phyloP scores from a whole-genome alignment of 768 basidiomycete genomes.

The Daedaleopsis sinensis region DNA sequence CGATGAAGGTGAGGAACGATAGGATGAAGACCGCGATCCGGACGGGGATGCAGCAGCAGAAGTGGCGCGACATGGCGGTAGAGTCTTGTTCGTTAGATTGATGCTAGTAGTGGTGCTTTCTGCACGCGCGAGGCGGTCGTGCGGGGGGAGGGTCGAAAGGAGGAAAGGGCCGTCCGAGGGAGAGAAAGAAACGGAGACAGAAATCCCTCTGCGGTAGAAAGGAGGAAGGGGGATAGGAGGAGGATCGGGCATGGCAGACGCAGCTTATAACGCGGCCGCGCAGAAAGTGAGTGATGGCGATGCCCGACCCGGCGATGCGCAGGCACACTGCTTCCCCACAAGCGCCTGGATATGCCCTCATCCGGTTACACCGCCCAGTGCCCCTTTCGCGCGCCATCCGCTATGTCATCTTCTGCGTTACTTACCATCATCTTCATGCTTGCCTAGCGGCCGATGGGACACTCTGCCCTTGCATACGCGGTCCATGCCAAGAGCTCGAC shows the following conservation, averaged over 20 bases:
- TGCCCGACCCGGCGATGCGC: conserved; percentile 4
- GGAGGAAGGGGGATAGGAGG: not conserved
- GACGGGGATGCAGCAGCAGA: conserved; percentile 36
- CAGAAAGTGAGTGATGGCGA: conserved; percentile 4
- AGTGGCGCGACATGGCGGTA: conserved; percentile 28
- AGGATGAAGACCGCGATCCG: conserved; percentile 33
- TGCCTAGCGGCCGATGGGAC: not conserved
- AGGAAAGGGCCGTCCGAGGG: conserved; percentile 12
- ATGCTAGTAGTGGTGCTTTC: not conserved
- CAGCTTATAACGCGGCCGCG: conserved; percentile 3
- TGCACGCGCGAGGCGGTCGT: not conserved
- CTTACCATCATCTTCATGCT: not conserved
- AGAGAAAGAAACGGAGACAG: conserved; percentile 3
- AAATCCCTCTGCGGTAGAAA: conserved; percentile 6
- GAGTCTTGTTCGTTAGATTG: not conserved
- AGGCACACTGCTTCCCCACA: conserved; percentile 1
- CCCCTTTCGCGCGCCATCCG: too few species aligned
- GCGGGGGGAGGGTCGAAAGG: not conserved
- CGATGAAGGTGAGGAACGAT: conserved; percentile 26
- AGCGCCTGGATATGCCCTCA: not conserved
- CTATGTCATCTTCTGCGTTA: not conserved
- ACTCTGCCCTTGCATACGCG: not conserved
- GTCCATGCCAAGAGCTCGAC: not conserved
- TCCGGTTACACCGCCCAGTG: conserved; percentile 6
- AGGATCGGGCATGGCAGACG: not conserved